Evolutionary conservation across 257 asterid species (phyloP), one percentile per base, ranked within the genome.

Genomic region (Rehmannia glutinosa): DNA sequence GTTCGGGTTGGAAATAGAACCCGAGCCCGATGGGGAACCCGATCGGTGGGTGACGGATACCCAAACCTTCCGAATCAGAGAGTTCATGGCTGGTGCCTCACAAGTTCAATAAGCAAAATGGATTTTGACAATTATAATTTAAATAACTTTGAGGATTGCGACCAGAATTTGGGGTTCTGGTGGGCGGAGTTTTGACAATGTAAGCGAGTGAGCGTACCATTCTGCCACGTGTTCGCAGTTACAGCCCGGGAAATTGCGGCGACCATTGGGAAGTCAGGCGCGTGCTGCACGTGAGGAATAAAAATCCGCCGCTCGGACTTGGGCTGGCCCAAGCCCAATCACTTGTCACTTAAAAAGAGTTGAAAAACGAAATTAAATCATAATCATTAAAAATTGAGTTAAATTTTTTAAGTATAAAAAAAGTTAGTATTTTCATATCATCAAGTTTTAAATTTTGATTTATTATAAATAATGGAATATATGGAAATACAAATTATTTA

Each of bases 1-100:
- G 32, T 51, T 46, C 17, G 80, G 79, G 59, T 24, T 23, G 81
- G 76, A 33, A 1, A 30, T 21, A 16, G 12, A 5, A 33, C 15
- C 62, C 57, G 84, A 73, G 39, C 46, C 72, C 21, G 80, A 45
- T 0, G 75, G 28, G 45, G 82, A 66, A 50, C 56, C 75, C 47
- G 90, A 78, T 5, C 94, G 89, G 72, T 32, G 51, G 63, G 75
- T 49, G 32, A 93, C 78, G 13, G 96, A 79, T 60, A 72, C 83
- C 90, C 90, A 84, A 0, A 90, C 83, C 78, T 86, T 88, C 16
- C 91, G 87, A 17, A 90, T 68, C 54, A 90, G 71, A 51, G 75
- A 76, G 51, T 76, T 78, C 95, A 89, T 89, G 33, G 67, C 39
- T 11, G 49, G 2, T 21, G 58, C 59, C 55, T 64, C 55, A 25